Base-by-base conservation (phyloP, 345 rosid genomes). In the Cardamine occulta region DNA sequence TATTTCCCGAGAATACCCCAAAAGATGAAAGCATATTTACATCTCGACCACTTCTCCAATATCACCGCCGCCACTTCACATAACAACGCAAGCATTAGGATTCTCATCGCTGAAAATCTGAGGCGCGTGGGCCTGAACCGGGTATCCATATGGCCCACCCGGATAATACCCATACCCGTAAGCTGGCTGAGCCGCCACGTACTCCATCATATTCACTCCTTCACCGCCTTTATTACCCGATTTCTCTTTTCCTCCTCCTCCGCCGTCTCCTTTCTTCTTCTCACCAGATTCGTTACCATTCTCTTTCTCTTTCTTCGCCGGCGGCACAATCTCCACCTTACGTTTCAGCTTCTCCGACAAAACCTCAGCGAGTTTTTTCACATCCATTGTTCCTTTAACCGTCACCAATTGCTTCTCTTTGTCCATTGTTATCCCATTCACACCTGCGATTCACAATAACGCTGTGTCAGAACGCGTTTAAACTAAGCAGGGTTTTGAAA, bases 361-460 rank as follows among this genome's bases (percentile, higher is more conserved):
- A 54, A 53, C 45, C 17, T 86, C 79, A 0, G 44, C 81, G 19
- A 90, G 77, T 10, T 81, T 82, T 56, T 88, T 87, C 3, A 77
- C 87, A 59, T 91, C 93, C 91, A 88, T 85, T 15, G 85, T 90
- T 8, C 98, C 97, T 39, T 85, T 90, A 13, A 91, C 97, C 14
- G 89, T 81, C 23, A 91, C 89, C 1, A 82, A 74, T 23, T 91
- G 88, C 79, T 90, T 91, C 8, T 68, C 87, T 8, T 61, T 79
- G 37, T 88, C 95, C 4, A 91, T 57, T 11, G 76, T 47, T 29
- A 91, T 80, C 56, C 72, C 59, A 1, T 66, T 72, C 18, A 94
- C 96, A 4, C 97, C 97, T 94, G 79, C 66, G 13, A 2, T 59
- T 58, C 10, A 4, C 5, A 21, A 21, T 23, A 63, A 34, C 57